Base-by-base conservation (phyloP, 352 stramenopile species). In the Phytophthora gonapodyides region DNA sequence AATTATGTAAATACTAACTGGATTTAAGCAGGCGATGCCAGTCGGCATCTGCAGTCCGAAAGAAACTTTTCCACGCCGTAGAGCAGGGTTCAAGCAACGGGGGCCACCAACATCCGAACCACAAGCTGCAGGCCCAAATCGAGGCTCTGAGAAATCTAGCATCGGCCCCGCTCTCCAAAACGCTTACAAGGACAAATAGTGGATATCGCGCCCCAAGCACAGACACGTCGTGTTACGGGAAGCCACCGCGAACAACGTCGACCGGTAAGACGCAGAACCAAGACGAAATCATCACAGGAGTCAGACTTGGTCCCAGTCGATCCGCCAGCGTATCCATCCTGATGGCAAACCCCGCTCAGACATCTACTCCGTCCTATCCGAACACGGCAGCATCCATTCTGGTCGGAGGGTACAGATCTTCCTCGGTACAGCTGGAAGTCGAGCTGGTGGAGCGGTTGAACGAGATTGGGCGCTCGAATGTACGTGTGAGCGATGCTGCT, bases 391-490 rank as follows among this genome's bases (percentile, higher is more conserved):
- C 54, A 15, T 57, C 54, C 33, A 45, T 70, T 47, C 38, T 76
- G 3, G 54, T 76, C 30, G 62, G 70, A 15, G 70, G 73, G 15
- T 88, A 75, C 72, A 86, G 80, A 46, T 79, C 78, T 8, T 73
- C 40, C 11, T 73, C 64, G 1, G 67, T 85, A 11, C 70, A 85
- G 31, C 69, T 92, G 1, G 83, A 92, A 61, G 69, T 89, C 16
- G 79, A 91, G 46, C 58, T 92, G 19, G 71, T 75, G 7, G 78
- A 89, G 48, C 73, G 78, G 0, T 57, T 92, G 19, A 82, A 88
- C 47, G 80, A 88, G 36, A 86, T 92, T 44, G 80, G 88, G 11
- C 68, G 77, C 10, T 86, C 75, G 43, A 87, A 86, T 41, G 82
- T 88, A 53, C 15, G 62, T 44, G 38, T 36, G 27, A 31, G 5